phyloP scores from a whole-genome alignment of 2,329 filamentous ascomycete species.

The Beauveria sp. region DNA sequence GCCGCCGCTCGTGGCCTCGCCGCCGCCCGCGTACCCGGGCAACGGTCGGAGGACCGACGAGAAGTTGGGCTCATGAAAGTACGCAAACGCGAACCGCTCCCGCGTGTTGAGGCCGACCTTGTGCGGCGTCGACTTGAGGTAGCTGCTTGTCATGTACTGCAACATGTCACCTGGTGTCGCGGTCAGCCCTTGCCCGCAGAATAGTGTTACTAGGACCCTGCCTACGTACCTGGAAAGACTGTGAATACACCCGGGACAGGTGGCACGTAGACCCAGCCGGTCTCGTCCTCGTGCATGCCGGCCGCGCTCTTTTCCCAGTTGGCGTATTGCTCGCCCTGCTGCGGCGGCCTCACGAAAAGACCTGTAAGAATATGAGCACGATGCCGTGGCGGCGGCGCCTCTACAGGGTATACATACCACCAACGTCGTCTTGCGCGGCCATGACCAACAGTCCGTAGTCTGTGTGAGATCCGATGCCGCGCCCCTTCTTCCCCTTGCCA shows the following conservation, averaged over 20 bases:
- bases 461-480: conserved; percentile 44
- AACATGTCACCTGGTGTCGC: conserved; percentile 38
- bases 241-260: conserved; percentile 37
- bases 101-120: conserved; percentile 42
- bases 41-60: conserved; percentile 35
- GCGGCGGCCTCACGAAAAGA: conserved; percentile 38
- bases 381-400: background rate
- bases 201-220: background rate
- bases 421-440: conserved; percentile 41
- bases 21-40: conserved; percentile 22
- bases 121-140: conserved; percentile 39
- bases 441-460: conserved; percentile 46
- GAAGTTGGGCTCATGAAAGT: conserved; percentile 45
- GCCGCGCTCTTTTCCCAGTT: conserved; percentile 40
- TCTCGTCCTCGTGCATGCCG: conserved; percentile 35
- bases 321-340: conserved; percentile 29
- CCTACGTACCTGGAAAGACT: conserved; percentile 36
- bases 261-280: conserved; percentile 40
- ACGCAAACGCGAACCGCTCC: conserved; percentile 41
- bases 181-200: background rate
- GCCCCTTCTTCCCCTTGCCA: conserved; percentile 40
- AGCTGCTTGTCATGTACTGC: conserved; percentile 40
- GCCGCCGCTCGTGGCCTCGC: conserved; percentile 19
- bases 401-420: conserved; percentile 23
- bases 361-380: conserved; percentile 16